Percentiles rank a stretch among this genome's conserved stretches.
phyloP scores from a whole-genome alignment of 441 rosid species.

The Mallotus repandus region DNA sequence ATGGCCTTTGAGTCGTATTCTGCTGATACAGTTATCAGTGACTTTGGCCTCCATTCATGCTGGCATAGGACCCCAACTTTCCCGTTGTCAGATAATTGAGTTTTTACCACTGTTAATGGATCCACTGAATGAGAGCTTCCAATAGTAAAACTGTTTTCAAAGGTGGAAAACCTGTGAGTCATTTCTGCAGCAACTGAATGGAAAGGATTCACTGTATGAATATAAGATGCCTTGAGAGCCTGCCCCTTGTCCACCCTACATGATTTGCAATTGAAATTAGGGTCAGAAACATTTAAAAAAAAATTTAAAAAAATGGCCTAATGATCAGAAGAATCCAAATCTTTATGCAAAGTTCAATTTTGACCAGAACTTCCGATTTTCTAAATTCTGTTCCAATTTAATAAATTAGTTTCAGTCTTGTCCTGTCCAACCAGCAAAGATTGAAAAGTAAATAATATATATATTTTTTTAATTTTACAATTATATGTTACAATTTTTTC shows the following conservation, averaged over 20 bases:
- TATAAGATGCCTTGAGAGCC: conserved; percentile 61
- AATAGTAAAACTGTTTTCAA: conserved; percentile 53
- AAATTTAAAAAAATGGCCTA: too few species aligned
- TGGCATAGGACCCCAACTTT: conserved; percentile 64
- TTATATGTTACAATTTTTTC: too few species aligned
- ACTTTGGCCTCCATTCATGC: conserved; percentile 76
- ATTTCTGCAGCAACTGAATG: conserved; percentile 73
- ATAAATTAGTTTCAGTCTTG: too few species aligned
- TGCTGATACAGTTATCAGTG: conserved; percentile 59
- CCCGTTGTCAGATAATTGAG: conserved; percentile 58
- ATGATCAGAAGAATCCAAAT: too few species aligned
- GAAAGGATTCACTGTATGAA: conserved; percentile 54
- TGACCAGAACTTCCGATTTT: too few species aligned
- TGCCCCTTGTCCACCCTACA: conserved; percentile 69
- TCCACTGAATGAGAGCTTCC: conserved; percentile 63
- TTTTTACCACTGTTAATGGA: conserved; percentile 53
- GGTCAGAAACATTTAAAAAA: too few species aligned
- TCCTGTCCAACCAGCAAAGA: too few species aligned
- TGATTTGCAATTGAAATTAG: too few species aligned
- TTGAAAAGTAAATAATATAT: too few species aligned
- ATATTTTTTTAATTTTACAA: too few species aligned
- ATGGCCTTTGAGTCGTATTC: conserved; percentile 64
- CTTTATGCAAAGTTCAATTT: too few species aligned
- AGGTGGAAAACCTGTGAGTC: conserved; percentile 55
- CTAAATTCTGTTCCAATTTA: too few species aligned